Evolutionary conservation across 2,329 filamentous ascomycete species (phyloP), one percentile per base, ranked within the genome.

Genomic region (Cladosporium sp.): DNA sequence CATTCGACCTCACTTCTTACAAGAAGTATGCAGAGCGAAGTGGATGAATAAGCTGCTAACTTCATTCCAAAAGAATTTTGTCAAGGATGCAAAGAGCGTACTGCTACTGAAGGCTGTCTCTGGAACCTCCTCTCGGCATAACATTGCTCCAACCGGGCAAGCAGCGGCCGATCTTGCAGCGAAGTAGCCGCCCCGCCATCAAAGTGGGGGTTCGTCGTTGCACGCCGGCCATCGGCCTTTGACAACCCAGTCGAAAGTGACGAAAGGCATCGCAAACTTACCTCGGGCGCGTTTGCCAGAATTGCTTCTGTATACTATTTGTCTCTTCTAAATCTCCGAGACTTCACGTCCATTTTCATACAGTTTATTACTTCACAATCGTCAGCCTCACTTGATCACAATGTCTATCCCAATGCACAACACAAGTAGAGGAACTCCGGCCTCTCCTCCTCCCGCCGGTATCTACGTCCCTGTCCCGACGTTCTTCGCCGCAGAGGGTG

Each of bases 381-480:
- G n/a, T 11, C 10, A 38, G 4, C 8, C 35, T 38, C 35, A 14
- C 35, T 14, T 14, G n/a, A 35, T 11, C 35, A 34, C 38, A 13
- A 49, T 49, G 31, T 42, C 46, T 41, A 13, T 34, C 11, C 11
- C 38, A 14, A 19, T 22, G 14, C 9, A 9, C 14, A 42, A 42
- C 40, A 38, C 35, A 9, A 42, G 40, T 18, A 42, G 40, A 22
- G 40, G 40, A 9, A 3, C 40, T 4, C 16, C 40, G 14, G 13
- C 40, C 9, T 35, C 50, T 31, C 78, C 78, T 38, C 77, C 78
- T 28, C 73, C 75, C 42, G 53, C 59, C 43, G 80, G 80, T 57
- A 76, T 82, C 60, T 82, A 78, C 62, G 79, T 82, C 54, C 79
- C 79, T 41, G 67, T 83, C 41, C 82, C 82, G 5, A 85, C 83